Percentiles rank a stretch among this genome's conserved stretches.
Evolutionary conservation across 371 early-diverging fungal genomes (phyloP).

Genomic region (Chytridium lagenaria): DNA sequence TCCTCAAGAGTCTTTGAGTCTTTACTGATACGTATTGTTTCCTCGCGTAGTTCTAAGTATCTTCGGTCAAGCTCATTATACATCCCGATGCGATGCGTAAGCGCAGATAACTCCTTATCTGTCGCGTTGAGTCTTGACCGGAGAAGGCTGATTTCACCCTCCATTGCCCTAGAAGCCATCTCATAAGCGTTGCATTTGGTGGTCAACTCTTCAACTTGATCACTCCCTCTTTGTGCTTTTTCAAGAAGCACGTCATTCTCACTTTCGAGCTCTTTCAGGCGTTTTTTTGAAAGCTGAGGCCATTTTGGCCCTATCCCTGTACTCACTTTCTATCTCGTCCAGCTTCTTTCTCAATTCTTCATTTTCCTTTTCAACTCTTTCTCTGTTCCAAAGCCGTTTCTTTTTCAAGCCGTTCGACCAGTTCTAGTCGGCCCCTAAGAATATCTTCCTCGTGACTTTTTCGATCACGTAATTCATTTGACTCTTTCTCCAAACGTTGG

Average conservation of each 20-base stretch:
- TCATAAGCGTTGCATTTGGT: conserved; percentile 13
- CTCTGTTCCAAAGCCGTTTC: conserved; percentile 33
- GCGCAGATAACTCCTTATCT: conserved; percentile 33
- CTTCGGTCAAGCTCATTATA: conserved; percentile 43
- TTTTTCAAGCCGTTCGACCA: conserved; percentile 34
- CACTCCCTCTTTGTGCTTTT: not conserved
- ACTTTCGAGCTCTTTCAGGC: conserved; percentile 33
- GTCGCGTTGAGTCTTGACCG: conserved; percentile 24
- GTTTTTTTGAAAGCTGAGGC: conserved; percentile 31
- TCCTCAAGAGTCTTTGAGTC: conserved; percentile 28
- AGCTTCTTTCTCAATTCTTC: conserved; percentile 47
- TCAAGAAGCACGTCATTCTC: conserved; percentile 32
- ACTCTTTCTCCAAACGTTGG: conserved; percentile 27
- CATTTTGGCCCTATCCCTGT: conserved; percentile 35
- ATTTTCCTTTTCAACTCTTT: conserved; percentile 43
- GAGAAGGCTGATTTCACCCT: conserved; percentile 19
- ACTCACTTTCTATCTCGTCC: conserved; percentile 55
- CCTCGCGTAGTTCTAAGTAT: conserved; percentile 36
- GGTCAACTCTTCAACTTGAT: not conserved
- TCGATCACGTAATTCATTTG: conserved; percentile 24
- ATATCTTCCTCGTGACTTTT: conserved; percentile 31
- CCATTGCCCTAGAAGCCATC: not conserved
- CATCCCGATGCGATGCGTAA: conserved; percentile 30
- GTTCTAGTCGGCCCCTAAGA: conserved; percentile 25
- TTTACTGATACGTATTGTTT: conserved; percentile 25